phyloP scores from a whole-genome alignment of 2,329 filamentous ascomycete genomes.

The Thielaviopsis populi region DNA sequence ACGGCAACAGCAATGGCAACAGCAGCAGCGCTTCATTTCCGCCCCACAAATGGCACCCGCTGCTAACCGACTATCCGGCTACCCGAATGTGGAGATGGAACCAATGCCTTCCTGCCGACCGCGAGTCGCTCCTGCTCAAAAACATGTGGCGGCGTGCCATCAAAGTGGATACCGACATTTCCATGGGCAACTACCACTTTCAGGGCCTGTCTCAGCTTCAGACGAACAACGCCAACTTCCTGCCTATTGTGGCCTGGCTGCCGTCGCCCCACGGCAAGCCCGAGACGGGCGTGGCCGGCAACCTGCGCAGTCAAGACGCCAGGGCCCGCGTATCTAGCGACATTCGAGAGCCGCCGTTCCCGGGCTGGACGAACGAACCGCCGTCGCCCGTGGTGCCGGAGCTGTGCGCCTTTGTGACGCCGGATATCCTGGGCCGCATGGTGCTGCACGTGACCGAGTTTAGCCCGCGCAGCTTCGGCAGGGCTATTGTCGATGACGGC shows the following conservation, averaged over 20 bases:
- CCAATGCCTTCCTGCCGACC: neutral
- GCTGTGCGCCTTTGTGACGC: neutral
- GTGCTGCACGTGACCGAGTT: neutral
- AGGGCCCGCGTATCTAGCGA: neutral
- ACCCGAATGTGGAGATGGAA: slow-evolving; percentile 7
- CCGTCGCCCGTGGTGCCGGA: neutral
- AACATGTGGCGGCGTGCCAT: neutral
- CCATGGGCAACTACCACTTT: neutral
- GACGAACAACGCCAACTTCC: neutral
- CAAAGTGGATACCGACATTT: neutral
- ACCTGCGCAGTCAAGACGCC: neutral
- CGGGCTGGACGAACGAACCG: neutral
- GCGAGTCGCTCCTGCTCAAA: neutral
- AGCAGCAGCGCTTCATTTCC: neutral
- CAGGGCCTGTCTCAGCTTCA: neutral
- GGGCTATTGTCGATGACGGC: neutral
- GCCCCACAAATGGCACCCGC: neutral
- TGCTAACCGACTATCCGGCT: slow-evolving; percentile 3
- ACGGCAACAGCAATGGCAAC: neutral
- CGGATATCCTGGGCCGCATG: neutral
- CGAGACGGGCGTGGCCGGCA: neutral
- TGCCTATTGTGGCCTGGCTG: neutral
- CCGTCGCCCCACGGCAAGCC: neutral
- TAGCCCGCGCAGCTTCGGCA: neutral
- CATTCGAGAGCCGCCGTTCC: neutral